Base-by-base conservation (phyloP, 1,284 basidiomycete species). In the Microbotryum scabiosae region DNA sequence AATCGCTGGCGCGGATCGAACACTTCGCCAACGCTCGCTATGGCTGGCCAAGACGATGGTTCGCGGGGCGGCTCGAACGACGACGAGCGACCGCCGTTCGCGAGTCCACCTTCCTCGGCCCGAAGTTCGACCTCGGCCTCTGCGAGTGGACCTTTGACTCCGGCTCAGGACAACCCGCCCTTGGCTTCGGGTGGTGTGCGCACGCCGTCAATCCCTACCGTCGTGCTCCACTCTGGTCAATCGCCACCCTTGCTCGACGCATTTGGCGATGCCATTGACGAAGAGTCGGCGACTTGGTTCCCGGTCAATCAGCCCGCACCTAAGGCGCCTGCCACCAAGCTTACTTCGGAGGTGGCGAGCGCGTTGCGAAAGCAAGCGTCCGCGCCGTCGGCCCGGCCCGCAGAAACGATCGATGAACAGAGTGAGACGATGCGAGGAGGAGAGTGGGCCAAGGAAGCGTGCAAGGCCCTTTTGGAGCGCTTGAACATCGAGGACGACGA, bases 131-230 rank as follows among this genome's bases (percentile, higher is more conserved):
- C 57, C 3, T 59, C 57, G 28, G 60, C 57, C 1, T 59, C 57
- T 32, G 60, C 51, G 36, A 63, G 28, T 28, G 62, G 58, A 5
- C 64, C 64, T 3, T 20, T 59, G 51, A 68, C 67, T 5, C 67
- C 67, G 2, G 56, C 61, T 26, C 43, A 47, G 16, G 61, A 63
- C 47, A 47, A 25, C 44, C 51, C 51, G 23, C 51, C 51, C 23
- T 5, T 52, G 12, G 36, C 9, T 18, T 41, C 36, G 12, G 36
- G 36, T 41, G 36, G 36, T 12, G 36, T 41, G 36, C 36, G 36
- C 36, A 18, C 36, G 36, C 16, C 36, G 16, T 16, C 36, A 1
- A 45, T 25, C 41, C 32, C 55, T 36, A 23, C 47, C 47, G 47
- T 18, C 25, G 48, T 26, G 48, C 23, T 41, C 36, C 36, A 41